Conservation (phyloP, 768 basidiomycete genomes). For the Suillus cothurnatus region DNA sequence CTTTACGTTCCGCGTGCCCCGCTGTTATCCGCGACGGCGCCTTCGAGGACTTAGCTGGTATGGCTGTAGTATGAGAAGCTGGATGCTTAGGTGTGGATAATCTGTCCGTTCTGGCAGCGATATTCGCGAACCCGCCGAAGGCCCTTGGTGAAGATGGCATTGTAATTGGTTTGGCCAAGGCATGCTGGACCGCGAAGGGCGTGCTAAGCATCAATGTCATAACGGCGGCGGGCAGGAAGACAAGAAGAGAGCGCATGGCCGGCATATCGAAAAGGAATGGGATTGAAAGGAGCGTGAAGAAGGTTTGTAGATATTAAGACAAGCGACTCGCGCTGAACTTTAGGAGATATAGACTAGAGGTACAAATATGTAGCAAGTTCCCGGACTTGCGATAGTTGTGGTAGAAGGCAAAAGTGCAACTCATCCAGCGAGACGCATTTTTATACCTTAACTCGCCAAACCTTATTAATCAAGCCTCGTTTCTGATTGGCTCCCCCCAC, state of each 20-base stretch:
- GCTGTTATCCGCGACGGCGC: neutral
- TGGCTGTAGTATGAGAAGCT: neutral
- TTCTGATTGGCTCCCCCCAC: slow-evolving; percentile 13
- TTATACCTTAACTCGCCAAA: slow-evolving; percentile 10
- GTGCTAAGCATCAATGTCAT: slow-evolving; percentile 39
- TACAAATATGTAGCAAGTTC: slow-evolving; percentile 2
- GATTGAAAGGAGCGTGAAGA: slow-evolving; percentile 19
- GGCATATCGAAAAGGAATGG: slow-evolving; percentile 29
- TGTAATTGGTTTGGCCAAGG: slow-evolving; percentile 22
- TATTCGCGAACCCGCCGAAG: neutral
- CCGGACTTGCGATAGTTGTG: slow-evolving; percentile 19
- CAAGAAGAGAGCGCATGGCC: slow-evolving; percentile 39
- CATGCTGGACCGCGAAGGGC: slow-evolving; percentile 17
- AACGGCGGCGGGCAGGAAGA: slow-evolving; percentile 43
- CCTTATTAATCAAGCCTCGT: slow-evolving; percentile 4
- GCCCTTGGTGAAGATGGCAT: neutral
- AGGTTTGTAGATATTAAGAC: slow-evolving; percentile 10
- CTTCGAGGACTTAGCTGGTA: neutral
- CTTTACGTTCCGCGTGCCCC: neutral
- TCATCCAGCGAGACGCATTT: neutral
- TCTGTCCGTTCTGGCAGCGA: neutral
- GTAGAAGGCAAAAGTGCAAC: slow-evolving; percentile 14
- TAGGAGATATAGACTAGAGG: slow-evolving; percentile 17
- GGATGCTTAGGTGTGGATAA: neutral
- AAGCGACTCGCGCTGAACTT: slow-evolving; percentile 34